Conservation (phyloP, 2,329 filamentous ascomycete genomes). For the Emergomyces orientalis region DNA sequence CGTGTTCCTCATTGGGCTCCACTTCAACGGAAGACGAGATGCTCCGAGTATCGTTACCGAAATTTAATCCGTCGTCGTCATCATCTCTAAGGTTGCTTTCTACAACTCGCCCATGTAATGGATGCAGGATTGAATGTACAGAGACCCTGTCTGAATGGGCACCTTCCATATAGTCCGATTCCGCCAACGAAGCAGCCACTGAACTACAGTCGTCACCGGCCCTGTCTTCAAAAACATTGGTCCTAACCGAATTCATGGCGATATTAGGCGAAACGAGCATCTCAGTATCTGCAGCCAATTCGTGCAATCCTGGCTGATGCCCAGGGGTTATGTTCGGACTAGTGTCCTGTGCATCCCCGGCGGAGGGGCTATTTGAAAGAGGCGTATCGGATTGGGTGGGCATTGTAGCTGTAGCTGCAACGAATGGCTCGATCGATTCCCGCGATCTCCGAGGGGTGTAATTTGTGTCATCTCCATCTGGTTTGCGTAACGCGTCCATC, state of each 20-base stretch:
- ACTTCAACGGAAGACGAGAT: constrained; percentile 22
- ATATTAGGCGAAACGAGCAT: not conserved
- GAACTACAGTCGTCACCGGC: constrained; percentile 1
- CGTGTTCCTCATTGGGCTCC: constrained; percentile 21
- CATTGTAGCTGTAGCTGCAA: not conserved
- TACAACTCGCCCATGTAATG: not conserved
- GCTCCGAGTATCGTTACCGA: constrained; percentile 20
- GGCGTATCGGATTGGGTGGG: not conserved
- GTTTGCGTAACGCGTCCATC: constrained; percentile 1
- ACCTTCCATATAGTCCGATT: constrained; percentile 25
- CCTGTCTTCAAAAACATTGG: not conserved
- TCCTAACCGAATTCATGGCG: not conserved
- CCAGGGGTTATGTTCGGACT: not conserved
- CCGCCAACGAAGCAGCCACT: constrained; percentile 48
- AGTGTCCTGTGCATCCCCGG: not conserved
- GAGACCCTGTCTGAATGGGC: not conserved
- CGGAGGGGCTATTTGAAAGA: not conserved
- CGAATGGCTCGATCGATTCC: not conserved
- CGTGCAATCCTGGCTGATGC: not conserved
- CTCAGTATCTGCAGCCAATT: not conserved
- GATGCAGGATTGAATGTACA: not conserved
- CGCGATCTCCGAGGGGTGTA: not conserved
- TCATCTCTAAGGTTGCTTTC: not conserved
- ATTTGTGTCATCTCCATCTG: not conserved
- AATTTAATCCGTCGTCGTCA: not conserved